Conservation (phyloP, 768 basidiomycete species). For the Lactarius pseudohatsudake region DNA sequence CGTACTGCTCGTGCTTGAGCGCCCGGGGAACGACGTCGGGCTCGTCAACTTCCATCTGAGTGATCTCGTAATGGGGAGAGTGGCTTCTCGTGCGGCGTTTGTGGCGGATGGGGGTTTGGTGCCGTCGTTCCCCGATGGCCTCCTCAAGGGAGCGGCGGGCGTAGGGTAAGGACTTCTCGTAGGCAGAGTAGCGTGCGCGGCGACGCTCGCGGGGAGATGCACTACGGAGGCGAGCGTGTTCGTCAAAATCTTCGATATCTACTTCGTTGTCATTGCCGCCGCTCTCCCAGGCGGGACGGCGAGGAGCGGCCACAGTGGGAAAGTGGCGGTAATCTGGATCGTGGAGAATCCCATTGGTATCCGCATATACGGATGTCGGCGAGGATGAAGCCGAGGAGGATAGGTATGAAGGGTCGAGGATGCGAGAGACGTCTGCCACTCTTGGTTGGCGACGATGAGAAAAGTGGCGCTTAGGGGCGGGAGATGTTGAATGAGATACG, state of each 20-base stretch:
- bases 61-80: slow-evolving; percentile 15
- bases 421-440: slow-evolving; percentile 55
- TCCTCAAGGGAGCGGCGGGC: slow-evolving; percentile 27
- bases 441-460: slow-evolving; percentile 23
- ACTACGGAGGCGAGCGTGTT: slow-evolving; percentile 16
- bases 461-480: slow-evolving; percentile 32
- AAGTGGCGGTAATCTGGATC: slow-evolving; percentile 71
- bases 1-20: slow-evolving; percentile 21
- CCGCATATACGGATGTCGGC: slow-evolving; percentile 50
- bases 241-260: slow-evolving; percentile 17
- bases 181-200: slow-evolving; percentile 26
- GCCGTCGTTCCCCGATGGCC: slow-evolving; percentile 7
- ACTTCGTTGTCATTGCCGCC: slow-evolving; percentile 33
- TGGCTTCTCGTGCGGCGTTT: slow-evolving; percentile 25
- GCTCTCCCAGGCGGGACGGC: slow-evolving; percentile 40
- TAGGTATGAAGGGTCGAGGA: slow-evolving; percentile 65
- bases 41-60: slow-evolving; percentile 11
- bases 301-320: slow-evolving; percentile 40
- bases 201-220: slow-evolving; percentile 28
- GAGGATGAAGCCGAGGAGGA: slow-evolving; percentile 36
- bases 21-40: background rate
- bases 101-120: slow-evolving; percentile 17
- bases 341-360: slow-evolving; percentile 60
- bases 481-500: slow-evolving; percentile 36
- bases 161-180: slow-evolving; percentile 21